A percentile compares a stretch with the other conserved stretches of the same genome.
These are phyloP conservation scores for Parathielavia appendiculata DNA, from an alignment of 495 filamentous ascomycete genomes.

Conservation along the genomic window DNA sequence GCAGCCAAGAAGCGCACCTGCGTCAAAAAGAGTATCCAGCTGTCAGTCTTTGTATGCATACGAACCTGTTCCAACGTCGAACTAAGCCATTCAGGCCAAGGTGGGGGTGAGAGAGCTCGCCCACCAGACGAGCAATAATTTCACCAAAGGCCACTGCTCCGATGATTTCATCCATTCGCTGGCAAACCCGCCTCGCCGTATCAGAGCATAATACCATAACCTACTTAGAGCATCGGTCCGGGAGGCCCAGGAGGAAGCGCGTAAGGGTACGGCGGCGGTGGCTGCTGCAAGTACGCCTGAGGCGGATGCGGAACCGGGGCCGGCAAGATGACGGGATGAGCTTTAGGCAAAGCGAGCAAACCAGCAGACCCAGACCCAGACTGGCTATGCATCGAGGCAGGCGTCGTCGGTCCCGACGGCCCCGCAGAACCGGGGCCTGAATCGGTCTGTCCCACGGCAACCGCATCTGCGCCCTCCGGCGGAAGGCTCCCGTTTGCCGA, in stretches of 20 bases:
- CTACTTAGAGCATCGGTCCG: slow-evolving; percentile 1
- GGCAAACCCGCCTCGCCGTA: not conserved
- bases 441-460: slow-evolving; percentile 7
- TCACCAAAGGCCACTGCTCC: too few species aligned
- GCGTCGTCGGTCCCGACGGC: slow-evolving; percentile 19
- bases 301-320: not conserved
- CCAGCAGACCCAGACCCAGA: slow-evolving; percentile 3
- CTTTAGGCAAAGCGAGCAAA: slow-evolving; percentile 14
- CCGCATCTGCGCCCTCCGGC: slow-evolving; percentile 7
- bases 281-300: slow-evolving; percentile 10
- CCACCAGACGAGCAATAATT: too few species aligned
- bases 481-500: not conserved
- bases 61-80: too few species aligned
- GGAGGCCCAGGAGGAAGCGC: not conserved
- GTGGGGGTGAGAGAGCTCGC: too few species aligned
- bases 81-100: too few species aligned
- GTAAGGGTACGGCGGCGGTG: slow-evolving; percentile 3
- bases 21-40: not conserved
- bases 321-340: not conserved
- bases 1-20: not conserved
- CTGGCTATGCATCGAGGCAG: slow-evolving; percentile 12
- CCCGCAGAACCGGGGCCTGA: slow-evolving; percentile 20
- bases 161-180: too few species aligned
- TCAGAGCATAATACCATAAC: not conserved
- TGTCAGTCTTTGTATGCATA: not conserved